phyloP scores from a whole-genome alignment of 176 grass and related monocot species.

The Triticum monococcum region DNA sequence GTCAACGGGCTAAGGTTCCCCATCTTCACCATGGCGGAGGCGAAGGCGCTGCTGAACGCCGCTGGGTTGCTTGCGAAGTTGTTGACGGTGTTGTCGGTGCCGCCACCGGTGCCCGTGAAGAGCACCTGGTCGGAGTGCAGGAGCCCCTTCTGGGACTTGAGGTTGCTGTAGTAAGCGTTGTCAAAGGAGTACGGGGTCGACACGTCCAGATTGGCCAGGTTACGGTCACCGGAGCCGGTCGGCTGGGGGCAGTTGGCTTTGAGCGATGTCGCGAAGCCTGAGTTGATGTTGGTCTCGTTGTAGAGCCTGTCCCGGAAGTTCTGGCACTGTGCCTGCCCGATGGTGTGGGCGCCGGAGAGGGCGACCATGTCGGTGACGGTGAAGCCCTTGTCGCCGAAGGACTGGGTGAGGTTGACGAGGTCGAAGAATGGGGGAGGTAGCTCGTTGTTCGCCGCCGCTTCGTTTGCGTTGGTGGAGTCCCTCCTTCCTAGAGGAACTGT shows the following conservation, averaged over 20 bases:
- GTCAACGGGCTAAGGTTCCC: conserved; percentile 40
- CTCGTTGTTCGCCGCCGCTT: conserved; percentile 30
- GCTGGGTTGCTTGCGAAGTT: conserved; percentile 7
- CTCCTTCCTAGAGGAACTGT: conserved; percentile 37
- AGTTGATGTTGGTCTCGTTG: conserved; percentile 67
- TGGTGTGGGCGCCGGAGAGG: conserved; percentile 78
- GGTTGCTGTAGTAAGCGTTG: conserved; percentile 47
- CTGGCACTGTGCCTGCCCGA: conserved; percentile 56
- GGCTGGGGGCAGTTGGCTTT: conserved; percentile 37
- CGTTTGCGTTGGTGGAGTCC: conserved; percentile 42
- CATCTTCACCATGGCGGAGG: conserved; percentile 49
- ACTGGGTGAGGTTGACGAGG: conserved; percentile 12
- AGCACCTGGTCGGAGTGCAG: conserved; percentile 57
- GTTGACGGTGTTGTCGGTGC: conserved; percentile 29
- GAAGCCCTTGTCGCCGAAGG: conserved; percentile 52
- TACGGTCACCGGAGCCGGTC: conserved; percentile 20
- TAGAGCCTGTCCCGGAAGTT: conserved; percentile 60
- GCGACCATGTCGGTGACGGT: conserved; percentile 54
- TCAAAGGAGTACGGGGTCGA: conserved; percentile 30
- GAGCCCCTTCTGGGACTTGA: conserved; percentile 41
- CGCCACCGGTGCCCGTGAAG: conserved; percentile 28
- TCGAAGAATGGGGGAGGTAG: conserved; percentile 38
- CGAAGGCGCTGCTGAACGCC: conserved; percentile 42
- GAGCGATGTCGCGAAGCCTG: conserved; percentile 29
- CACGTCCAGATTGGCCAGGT: conserved; percentile 45